phyloP scores from a whole-genome alignment of 345 rosid genomes.

The Barbarea vulgaris region DNA sequence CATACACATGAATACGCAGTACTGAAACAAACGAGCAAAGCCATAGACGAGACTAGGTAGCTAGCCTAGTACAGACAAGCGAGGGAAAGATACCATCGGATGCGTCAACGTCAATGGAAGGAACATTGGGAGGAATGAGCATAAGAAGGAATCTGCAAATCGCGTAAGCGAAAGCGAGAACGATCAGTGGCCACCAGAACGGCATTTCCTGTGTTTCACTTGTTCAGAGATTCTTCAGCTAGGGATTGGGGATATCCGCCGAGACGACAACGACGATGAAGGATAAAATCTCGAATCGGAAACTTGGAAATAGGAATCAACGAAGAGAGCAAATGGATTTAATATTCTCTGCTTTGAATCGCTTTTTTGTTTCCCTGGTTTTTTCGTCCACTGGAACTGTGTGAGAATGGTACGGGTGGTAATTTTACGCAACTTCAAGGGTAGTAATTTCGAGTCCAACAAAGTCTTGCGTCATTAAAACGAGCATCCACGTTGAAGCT shows the following conservation, averaged over 20 bases:
- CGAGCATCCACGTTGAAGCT: constrained; percentile 26
- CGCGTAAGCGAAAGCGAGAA: constrained; percentile 83
- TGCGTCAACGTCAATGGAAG: constrained; percentile 92
- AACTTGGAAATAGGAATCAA: constrained; percentile 24
- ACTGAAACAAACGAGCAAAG: neutral
- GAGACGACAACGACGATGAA: neutral
- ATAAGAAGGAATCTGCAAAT: constrained; percentile 82
- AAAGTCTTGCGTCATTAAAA: constrained; percentile 2
- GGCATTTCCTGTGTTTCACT: constrained; percentile 48
- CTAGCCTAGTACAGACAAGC: neutral
- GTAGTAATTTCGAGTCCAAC: neutral
- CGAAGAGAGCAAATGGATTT: constrained; percentile 4
- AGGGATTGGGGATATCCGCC: constrained; percentile 15
- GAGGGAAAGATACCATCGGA: constrained; percentile 67
- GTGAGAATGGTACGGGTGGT: constrained; percentile 20
- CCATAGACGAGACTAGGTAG: neutral
- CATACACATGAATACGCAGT: neutral
- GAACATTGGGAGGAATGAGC: constrained; percentile 92
- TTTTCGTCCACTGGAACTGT: constrained; percentile 36
- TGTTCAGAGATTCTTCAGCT: constrained; percentile 10
- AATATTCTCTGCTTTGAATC: constrained; percentile 29
- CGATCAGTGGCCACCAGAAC: constrained; percentile 92
- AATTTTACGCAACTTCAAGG: constrained; percentile 24
- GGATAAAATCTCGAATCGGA: constrained; percentile 22
- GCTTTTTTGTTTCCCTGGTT: neutral